A percentile compares a stretch with the other conserved stretches of the same genome.
Evolutionary conservation across 345 rosid species (phyloP).

Genomic region (Barbarea vulgaris): DNA sequence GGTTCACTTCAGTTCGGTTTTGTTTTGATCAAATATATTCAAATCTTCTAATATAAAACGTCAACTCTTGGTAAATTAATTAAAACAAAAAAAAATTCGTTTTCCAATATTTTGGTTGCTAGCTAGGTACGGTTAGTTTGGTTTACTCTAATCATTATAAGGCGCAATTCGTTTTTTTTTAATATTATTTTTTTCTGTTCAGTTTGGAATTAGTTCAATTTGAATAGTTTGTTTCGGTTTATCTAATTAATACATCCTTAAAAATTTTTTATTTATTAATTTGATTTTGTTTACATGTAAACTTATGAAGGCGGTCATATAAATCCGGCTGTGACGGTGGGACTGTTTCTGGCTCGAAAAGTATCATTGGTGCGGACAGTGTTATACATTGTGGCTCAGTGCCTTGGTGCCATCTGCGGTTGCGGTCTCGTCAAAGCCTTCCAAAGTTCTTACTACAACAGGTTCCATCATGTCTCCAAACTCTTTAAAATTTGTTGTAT

Average conservation of each 20-base stretch:
- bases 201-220: not conserved
- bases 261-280: not conserved
- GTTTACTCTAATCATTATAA: not conserved
- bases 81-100: too few species aligned
- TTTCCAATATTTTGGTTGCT: too few species aligned
- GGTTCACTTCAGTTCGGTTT: not conserved
- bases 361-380: constrained; percentile 56
- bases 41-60: not conserved
- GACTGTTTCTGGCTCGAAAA: constrained; percentile 59
- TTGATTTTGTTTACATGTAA: not conserved
- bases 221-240: not conserved
- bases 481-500: not conserved
- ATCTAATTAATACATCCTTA: not conserved
- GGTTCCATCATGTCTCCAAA: constrained; percentile 17
- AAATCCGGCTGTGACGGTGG: constrained; percentile 68
- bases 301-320: constrained; percentile 59
- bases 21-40: not conserved
- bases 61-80: not conserved
- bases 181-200: not conserved
- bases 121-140: not conserved
- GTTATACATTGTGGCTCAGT: constrained; percentile 66
- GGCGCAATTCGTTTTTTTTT: not conserved
- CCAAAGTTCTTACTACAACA: constrained; percentile 60
- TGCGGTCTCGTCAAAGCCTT: constrained; percentile 65
- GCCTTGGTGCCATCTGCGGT: constrained; percentile 72